Evolutionary conservation across 495 filamentous ascomycete genomes (phyloP).

Genomic region (Talaromyces trachyspermus): DNA sequence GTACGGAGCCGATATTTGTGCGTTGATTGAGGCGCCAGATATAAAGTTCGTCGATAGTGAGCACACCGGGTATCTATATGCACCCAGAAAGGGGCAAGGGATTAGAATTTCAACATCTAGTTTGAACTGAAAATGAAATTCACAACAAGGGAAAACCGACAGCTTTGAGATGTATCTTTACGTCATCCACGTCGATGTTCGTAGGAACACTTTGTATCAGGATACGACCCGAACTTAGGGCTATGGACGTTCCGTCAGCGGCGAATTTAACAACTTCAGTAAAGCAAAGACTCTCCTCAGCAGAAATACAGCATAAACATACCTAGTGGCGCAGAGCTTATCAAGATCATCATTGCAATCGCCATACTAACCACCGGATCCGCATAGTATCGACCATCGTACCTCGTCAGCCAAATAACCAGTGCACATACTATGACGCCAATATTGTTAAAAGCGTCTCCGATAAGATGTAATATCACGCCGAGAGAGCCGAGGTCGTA

Average conservation of each 20-base stretch:
- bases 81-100: too few species aligned
- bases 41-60: constrained; percentile 41
- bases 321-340: constrained; percentile 33
- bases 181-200: constrained; percentile 64
- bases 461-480: constrained; percentile 40
- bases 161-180: constrained; percentile 60
- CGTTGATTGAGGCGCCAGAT: constrained; percentile 46
- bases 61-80: constrained; percentile 34
- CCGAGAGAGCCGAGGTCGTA: constrained; percentile 11
- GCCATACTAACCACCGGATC: constrained; percentile 39
- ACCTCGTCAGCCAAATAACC: constrained; percentile 35
- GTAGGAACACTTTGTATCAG: constrained; percentile 77
- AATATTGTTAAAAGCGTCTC: constrained; percentile 41
- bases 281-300: neutral
- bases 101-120: too few species aligned
- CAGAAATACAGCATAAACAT: neutral
- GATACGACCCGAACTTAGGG: constrained; percentile 44
- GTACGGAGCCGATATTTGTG: constrained; percentile 41
- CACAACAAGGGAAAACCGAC: constrained; percentile 11
- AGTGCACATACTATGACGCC: constrained; percentile 38
- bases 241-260: constrained; percentile 11
- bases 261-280: neutral
- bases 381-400: constrained; percentile 36
- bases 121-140: neutral
- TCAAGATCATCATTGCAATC: constrained; percentile 37